phyloP scores from a whole-genome alignment of 1,139 yeast genomes.

The Candida tetrigidarum region DNA sequence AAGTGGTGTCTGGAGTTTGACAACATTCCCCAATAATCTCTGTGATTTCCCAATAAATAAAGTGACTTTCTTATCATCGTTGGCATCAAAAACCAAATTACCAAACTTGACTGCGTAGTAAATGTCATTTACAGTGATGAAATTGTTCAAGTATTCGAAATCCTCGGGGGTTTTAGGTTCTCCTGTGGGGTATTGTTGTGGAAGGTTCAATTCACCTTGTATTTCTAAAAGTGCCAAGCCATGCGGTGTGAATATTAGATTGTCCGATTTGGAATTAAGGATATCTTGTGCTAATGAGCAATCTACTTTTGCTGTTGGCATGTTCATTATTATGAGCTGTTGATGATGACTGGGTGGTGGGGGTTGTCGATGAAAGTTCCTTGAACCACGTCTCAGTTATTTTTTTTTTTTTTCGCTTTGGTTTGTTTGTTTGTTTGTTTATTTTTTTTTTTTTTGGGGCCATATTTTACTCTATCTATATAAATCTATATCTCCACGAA shows the following conservation, averaged over 20 bases:
- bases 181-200: constrained; percentile 37
- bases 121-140: constrained; percentile 38
- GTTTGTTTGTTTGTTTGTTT: background rate
- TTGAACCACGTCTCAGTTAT: background rate
- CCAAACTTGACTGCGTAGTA: constrained; percentile 63
- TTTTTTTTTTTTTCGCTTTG: no score
- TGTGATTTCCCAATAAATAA: constrained; percentile 69
- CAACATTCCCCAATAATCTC: constrained; percentile 61
- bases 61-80: constrained; percentile 50
- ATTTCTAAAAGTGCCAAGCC: constrained; percentile 69
- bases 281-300: constrained; percentile 29
- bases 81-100: constrained; percentile 51
- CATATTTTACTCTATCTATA: constrained; percentile 1
- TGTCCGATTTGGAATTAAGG: constrained; percentile 18
- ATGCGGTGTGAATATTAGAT: constrained; percentile 50
- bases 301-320: constrained; percentile 34
- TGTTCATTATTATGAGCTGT: constrained; percentile 10
- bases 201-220: constrained; percentile 70
- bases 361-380: background rate
- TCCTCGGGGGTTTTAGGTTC: constrained; percentile 21
- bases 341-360: constrained; percentile 1
- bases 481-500: constrained; percentile 44
- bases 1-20: constrained; percentile 60
- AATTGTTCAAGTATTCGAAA: constrained; percentile 29
- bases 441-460: background rate